Percentiles rank a stretch among this genome's conserved stretches.
Conservation (phyloP, 1,284 basidiomycete genomes). For the Schizophyllum amplum region DNA sequence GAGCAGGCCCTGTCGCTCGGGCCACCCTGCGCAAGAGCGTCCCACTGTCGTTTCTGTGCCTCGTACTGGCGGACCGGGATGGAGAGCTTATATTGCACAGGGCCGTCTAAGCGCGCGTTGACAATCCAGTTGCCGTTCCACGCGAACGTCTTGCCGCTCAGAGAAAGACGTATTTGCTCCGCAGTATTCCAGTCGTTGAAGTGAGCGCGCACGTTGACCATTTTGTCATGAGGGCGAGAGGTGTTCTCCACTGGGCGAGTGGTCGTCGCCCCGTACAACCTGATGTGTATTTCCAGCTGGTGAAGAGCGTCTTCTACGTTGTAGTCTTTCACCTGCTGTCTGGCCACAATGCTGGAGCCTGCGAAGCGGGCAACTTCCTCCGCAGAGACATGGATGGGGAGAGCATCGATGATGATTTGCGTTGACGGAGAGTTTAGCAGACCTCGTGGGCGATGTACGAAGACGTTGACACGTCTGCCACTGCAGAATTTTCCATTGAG, state of each 20-base stretch:
- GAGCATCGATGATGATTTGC: not conserved
- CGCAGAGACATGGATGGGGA: slow-evolving; percentile 1
- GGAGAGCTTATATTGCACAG: slow-evolving; percentile 1
- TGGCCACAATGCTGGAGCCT: not conserved
- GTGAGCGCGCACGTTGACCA: not conserved
- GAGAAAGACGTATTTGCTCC: not conserved
- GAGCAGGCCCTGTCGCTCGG: not conserved
- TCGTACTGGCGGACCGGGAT: slow-evolving; percentile 1
- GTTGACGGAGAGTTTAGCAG: not conserved
- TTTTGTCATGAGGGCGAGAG: not conserved
- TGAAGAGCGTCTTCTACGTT: not conserved
- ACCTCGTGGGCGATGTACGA: not conserved
- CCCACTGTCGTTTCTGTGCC: slow-evolving; percentile 3
- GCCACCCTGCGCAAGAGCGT: not conserved
- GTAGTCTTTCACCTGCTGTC: not conserved
- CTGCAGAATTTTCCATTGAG: slow-evolving; percentile 1
- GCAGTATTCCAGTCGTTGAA: not conserved
- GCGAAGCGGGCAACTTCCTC: slow-evolving; percentile 1
- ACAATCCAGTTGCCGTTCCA: not conserved
- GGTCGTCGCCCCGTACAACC: not conserved
- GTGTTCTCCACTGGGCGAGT: not conserved
- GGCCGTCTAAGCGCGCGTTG: slow-evolving; percentile 2
- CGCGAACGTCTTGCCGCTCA: slow-evolving; percentile 1
- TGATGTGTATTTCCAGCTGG: not conserved
- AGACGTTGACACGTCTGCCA: slow-evolving; percentile 1